These are phyloP conservation scores for Fusarium agapanthi DNA, from an alignment of 2,329 filamentous ascomycete genomes.

Conservation along the genomic window DNA sequence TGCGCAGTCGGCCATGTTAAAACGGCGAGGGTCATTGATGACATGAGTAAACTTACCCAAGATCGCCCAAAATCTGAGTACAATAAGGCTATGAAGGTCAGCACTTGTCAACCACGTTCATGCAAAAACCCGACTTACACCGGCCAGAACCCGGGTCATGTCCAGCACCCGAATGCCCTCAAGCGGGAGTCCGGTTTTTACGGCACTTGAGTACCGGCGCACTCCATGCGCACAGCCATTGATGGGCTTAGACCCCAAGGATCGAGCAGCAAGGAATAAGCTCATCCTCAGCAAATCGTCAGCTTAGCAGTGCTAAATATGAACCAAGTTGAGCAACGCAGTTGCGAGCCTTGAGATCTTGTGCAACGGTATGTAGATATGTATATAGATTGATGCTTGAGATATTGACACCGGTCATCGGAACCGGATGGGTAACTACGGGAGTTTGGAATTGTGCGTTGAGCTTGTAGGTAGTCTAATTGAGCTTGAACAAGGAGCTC, in stretches of 20 bases:
- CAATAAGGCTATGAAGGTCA: constrained; percentile 79
- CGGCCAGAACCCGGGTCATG: constrained; percentile 95
- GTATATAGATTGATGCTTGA: background rate
- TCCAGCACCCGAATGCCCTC: constrained; percentile 90
- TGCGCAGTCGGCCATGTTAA: constrained; percentile 48
- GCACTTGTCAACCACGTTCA: background rate
- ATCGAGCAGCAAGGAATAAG: constrained; percentile 25
- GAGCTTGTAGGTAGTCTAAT: background rate
- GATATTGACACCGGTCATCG: constrained; percentile 18
- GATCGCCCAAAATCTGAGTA: constrained; percentile 93
- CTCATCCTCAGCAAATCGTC: constrained; percentile 22
- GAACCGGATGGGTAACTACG: constrained; percentile 22
- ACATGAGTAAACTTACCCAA: constrained; percentile 72
- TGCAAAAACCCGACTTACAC: constrained; percentile 68
- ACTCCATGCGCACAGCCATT: constrained; percentile 31
- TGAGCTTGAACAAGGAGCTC: constrained; percentile 16
- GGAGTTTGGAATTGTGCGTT: background rate
- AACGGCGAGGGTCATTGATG: constrained; percentile 1
- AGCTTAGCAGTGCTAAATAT: background rate
- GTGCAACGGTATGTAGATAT: background rate
- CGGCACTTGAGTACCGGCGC: constrained; percentile 45
- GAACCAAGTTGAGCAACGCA: background rate
- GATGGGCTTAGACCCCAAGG: constrained; percentile 28
- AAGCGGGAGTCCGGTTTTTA: constrained; percentile 65
- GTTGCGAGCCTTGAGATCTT: background rate